Percentiles rank a stretch among this genome's conserved stretches.
These are phyloP conservation scores for Agaricus subrufescens DNA, from an alignment of 768 basidiomycete species.

Conservation along the genomic window DNA sequence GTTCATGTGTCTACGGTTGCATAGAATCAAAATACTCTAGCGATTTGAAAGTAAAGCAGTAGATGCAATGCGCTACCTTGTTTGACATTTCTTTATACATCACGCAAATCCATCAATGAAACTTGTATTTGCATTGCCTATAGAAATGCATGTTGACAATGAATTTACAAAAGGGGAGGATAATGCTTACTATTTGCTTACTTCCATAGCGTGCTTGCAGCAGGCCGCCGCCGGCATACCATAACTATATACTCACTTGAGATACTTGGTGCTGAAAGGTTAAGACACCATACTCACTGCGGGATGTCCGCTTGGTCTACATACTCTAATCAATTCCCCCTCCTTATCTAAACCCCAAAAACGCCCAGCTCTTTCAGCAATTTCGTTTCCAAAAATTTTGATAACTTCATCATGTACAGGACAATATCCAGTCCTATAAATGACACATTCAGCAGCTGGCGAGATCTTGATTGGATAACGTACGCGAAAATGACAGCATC, in stretches of 20 bases:
- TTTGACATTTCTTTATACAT: too few relatives aligned
- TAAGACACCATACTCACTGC: constrained; percentile 23
- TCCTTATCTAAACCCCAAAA: constrained; percentile 38
- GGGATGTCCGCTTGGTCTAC: constrained; percentile 37
- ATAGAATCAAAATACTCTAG: too few relatives aligned
- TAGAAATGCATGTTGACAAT: too few relatives aligned
- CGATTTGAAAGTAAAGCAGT: too few relatives aligned
- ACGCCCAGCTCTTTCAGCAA: constrained; percentile 22
- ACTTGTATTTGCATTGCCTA: too few relatives aligned
- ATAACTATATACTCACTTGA: constrained; percentile 22
- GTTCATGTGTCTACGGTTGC: too few relatives aligned
- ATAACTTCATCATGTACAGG: constrained; percentile 24
- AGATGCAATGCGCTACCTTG: too few relatives aligned
- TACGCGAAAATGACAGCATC: constrained; percentile 45
- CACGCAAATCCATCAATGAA: too few relatives aligned
- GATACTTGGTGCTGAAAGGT: background rate
- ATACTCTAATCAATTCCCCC: constrained; percentile 32
- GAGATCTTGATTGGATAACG: background rate
- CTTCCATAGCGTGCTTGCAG: constrained; percentile 24
- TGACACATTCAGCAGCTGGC: too few relatives aligned
- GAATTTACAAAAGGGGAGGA: too few relatives aligned
- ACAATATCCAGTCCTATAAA: background rate
- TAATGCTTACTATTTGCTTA: constrained; percentile 27
- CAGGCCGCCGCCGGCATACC: constrained; percentile 37
- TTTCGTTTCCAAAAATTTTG: constrained; percentile 29